Evolutionary conservation across 2,329 filamentous ascomycete genomes (phyloP), one percentile per base, ranked within the genome.

Genomic region (Botrytis fabae): DNA sequence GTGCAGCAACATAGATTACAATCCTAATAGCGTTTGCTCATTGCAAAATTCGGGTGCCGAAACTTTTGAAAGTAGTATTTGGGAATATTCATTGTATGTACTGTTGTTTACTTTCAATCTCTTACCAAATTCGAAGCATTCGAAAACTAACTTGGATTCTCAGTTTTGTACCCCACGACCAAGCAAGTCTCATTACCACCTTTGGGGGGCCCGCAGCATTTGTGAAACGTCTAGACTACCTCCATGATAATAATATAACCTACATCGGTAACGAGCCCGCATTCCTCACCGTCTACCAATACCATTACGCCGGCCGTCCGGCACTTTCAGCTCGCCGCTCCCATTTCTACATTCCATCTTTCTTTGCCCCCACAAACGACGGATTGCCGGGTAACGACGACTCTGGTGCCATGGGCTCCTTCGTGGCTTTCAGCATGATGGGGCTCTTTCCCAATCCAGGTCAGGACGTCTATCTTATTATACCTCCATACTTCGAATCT

Each of bases 361-460:
- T 85, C 77, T 93, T 93, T 83, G 85, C 87, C 74, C 85, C 88
- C 0, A 88, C 86, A 0, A 82, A 87, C 0, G 83, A 81, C 1
- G 91, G 91, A 0, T 86, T 93, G 4, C 91, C 91, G 0, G 91
- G 91, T 0, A 93, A 93, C 78, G 91, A 93, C 73, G 91, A 93
- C 79, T 87, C 85, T 62, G 91, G 91, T 6, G 89, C 91, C 0
- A 92, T 93, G 79, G 79, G 78, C 4, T 76, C 75, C 8, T 80
- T 80, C 72, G 59, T 77, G 0, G 78, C 79, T 0, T 80, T 81
- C 42, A 76, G 77, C 8, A 78, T 79, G 76, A 78, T 80, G 25
- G 79, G 79, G 0, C 81, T 93, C 10, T 93, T 91, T 79, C 91
- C 91, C 0, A 91, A 92, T 70, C 86, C 90, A 0, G 91, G 91